Percentiles rank a stretch among this genome's conserved stretches.
Conservation (phyloP, 2,329 filamentous ascomycete genomes). For the Sarocladiaceae sp. region DNA sequence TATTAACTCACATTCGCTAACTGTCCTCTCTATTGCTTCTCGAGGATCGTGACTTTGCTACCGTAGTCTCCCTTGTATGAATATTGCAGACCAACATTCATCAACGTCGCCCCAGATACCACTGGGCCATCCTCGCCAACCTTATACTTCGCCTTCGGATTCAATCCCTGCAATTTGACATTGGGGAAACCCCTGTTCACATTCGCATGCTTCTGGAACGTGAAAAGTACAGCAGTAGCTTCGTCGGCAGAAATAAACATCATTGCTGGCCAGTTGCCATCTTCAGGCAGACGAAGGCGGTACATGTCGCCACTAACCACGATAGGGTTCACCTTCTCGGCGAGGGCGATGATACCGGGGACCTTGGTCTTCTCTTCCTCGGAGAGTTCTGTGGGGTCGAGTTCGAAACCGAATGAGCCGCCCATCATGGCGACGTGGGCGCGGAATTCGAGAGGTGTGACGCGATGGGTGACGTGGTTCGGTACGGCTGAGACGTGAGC, state of each 20-base stretch:
- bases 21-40: too few species aligned
- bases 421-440: slow-evolving; percentile 66
- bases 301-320: slow-evolving; percentile 56
- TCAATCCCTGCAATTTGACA: slow-evolving; percentile 52
- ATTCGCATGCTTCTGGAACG: slow-evolving; percentile 52
- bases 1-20: too few species aligned
- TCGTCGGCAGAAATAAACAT: slow-evolving; percentile 52
- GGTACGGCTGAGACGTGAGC: slow-evolving; percentile 59
- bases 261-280: slow-evolving; percentile 58
- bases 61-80: slow-evolving; percentile 42
- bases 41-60: slow-evolving; percentile 51
- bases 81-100: slow-evolving; percentile 58
- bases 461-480: slow-evolving; percentile 52
- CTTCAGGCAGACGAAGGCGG: slow-evolving; percentile 52
- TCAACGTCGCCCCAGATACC: slow-evolving; percentile 54
- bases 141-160: slow-evolving; percentile 47
- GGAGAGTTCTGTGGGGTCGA: slow-evolving; percentile 49
- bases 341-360: slow-evolving; percentile 47
- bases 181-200: slow-evolving; percentile 49
- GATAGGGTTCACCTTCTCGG: slow-evolving; percentile 54
- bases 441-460: slow-evolving; percentile 53
- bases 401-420: slow-evolving; percentile 61
- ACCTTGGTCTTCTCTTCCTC: slow-evolving; percentile 47
- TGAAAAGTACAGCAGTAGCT: slow-evolving; percentile 49
- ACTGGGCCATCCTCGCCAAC: slow-evolving; percentile 42